phyloP scores from a whole-genome alignment of 192 early-diverging fungal species.

The Spizellomyces punctatus region DNA sequence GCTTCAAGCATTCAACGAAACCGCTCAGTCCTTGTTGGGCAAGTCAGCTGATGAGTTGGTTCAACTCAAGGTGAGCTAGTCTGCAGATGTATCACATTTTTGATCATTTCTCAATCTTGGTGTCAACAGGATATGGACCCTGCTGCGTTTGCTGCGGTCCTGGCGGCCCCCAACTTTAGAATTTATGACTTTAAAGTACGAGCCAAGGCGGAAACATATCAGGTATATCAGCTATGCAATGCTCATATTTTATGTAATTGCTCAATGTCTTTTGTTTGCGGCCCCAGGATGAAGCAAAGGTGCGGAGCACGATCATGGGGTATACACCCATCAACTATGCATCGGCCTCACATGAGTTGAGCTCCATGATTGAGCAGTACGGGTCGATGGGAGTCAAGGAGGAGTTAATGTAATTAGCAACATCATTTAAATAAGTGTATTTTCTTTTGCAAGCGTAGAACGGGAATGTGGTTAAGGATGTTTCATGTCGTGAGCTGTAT shows the following conservation, averaged over 20 bases:
- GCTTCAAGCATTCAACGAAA: conserved; percentile 87
- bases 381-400: background rate
- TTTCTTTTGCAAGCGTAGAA: too few species aligned
- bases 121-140: conserved; percentile 46
- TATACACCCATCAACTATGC: conserved; percentile 23
- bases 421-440: too few species aligned
- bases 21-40: conserved; percentile 68
- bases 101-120: conserved; percentile 8
- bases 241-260: background rate
- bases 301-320: conserved; percentile 2
- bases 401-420: background rate
- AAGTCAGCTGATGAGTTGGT: conserved; percentile 70
- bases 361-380: conserved; percentile 29
- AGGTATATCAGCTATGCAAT: conserved; percentile 44
- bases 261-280: background rate
- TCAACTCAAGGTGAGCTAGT: conserved; percentile 51
- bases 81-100: conserved; percentile 1
- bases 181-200: conserved; percentile 72
- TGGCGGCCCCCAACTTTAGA: conserved; percentile 66
- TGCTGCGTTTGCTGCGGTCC: conserved; percentile 49
- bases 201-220: conserved; percentile 82
- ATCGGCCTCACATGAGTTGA: conserved; percentile 7
- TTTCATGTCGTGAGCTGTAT: too few species aligned
- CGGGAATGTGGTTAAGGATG: too few species aligned
- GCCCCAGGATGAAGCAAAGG: conserved; percentile 23